Evolutionary conservation across 208 protist genomes (phyloP), one percentile per base, ranked within the genome.

Genomic region (Crithidia brevicula): DNA sequence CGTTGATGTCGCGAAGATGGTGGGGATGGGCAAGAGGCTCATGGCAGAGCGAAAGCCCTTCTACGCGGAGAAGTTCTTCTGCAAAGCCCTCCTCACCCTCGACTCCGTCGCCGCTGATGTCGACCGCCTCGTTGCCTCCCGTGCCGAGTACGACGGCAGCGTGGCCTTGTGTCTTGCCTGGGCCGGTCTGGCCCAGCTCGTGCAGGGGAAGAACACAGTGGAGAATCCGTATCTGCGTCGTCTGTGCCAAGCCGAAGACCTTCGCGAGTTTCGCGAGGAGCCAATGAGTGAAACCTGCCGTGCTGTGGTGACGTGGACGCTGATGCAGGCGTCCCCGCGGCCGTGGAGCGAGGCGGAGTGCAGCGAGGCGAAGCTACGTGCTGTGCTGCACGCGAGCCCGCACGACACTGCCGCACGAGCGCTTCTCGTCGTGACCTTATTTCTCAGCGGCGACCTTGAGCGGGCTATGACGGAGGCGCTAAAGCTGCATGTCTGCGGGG

Each of bases 31-130:
- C 1, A 77, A 85, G 56, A 67, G 67, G n/a, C 42, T 90, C 42
- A 74, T 96, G 72, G 34, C 67, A 7, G 62, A 79, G 59, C 84
- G 87, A 0, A 67, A 90, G 58, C 60, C 82, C 4, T 67, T 83
- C 5, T 96, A 96, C 49, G 91, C 91, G 13, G 88, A 85, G 47
- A 94, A 93, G 72, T 81, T 85, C 58, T 96, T 96, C 54, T 47
- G 72, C 6, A 92, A 93, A 65, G 86, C 91, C 16, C 51, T 94
- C 25, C 64, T 16, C 33, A 59, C 72, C 6, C 86, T 96, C 38
- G 88, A 94, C n/a, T 67, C 86, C 6, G 72, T 96, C 10, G 30
- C 59, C 7, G 40, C 7, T 3, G 81, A 92, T 3, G 71, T 88
- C 16, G 45, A 73, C 31, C 51, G 49, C 49, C 22, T 81, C 52